phyloP scores from a whole-genome alignment of 2,329 filamentous ascomycete genomes.

The Colletotrichum sp. region DNA sequence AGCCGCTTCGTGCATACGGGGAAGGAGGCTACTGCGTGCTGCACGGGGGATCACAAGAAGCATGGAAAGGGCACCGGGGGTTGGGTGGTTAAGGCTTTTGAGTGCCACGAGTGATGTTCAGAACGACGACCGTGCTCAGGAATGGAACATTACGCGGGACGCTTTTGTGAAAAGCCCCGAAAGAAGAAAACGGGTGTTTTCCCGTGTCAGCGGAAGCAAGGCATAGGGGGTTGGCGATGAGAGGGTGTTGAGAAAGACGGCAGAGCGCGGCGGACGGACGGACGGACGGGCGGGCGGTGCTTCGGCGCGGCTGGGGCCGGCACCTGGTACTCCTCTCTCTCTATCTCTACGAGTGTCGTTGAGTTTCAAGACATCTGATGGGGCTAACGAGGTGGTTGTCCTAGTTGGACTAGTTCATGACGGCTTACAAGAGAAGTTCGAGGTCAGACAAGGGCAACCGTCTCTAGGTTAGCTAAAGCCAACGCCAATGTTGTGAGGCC shows the following conservation, averaged over 20 bases:
- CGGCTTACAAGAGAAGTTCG: neutral
- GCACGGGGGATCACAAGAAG: neutral
- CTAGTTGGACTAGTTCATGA: constrained; percentile 7
- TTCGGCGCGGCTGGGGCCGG: neutral
- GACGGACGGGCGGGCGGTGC: neutral
- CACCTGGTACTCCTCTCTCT: neutral
- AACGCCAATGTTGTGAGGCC: neutral
- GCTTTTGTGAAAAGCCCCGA: neutral
- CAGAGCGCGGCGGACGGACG: neutral
- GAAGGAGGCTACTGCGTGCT: neutral
- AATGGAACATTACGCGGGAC: neutral
- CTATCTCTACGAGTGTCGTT: neutral
- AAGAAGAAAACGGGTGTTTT: neutral
- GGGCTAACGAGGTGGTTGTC: constrained; percentile 15
- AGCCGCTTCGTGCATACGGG: neutral
- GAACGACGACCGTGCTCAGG: neutral
- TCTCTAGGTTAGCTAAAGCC: neutral
- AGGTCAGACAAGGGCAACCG: neutral
- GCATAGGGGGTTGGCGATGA: neutral
- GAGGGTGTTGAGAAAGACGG: neutral
- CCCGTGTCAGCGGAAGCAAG: neutral
- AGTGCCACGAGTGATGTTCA: neutral
- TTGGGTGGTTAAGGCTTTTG: neutral
- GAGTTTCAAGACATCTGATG: neutral
- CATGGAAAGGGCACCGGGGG: neutral